Conservation (phyloP, 2,329 filamentous ascomycete genomes). For the Xylaria digitata region DNA sequence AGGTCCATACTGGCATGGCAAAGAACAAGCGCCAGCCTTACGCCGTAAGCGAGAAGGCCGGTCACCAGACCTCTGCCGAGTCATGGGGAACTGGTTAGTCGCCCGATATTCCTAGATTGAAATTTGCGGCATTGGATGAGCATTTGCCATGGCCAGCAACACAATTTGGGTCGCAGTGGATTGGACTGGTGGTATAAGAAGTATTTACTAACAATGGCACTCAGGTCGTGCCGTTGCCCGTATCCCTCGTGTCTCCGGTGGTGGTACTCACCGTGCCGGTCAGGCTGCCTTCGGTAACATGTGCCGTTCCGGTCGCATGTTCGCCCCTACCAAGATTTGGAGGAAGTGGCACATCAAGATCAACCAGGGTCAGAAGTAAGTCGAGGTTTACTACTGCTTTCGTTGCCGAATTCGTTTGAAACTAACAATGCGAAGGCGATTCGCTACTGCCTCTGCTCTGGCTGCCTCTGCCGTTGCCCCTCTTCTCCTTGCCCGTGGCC, state of each 20-base stretch:
- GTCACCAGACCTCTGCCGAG: slow-evolving; percentile 99
- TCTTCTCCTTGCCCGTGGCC: slow-evolving; percentile 95
- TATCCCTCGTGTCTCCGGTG: slow-evolving; percentile 99
- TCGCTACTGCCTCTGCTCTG: slow-evolving; percentile 96
- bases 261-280: slow-evolving; percentile 99
- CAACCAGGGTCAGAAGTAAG: slow-evolving; percentile 97
- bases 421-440: slow-evolving; percentile 72
- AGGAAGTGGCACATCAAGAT: slow-evolving; percentile 99
- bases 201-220: slow-evolving; percentile 34
- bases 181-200: slow-evolving; percentile 14
- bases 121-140: not conserved
- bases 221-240: slow-evolving; percentile 97
- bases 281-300: slow-evolving; percentile 99
- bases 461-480: slow-evolving; percentile 95
- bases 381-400: slow-evolving; percentile 35
- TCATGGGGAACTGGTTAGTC: slow-evolving; percentile 98
- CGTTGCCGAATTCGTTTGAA: not conserved
- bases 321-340: slow-evolving; percentile 99
- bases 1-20: slow-evolving; percentile 98
- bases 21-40: slow-evolving; percentile 99
- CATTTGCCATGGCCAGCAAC: not conserved
- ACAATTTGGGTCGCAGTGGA: slow-evolving; percentile 8
- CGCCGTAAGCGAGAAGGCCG: slow-evolving; percentile 99
- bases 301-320: slow-evolving; percentile 99
- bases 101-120: slow-evolving; percentile 28